Base-by-base conservation (phyloP, 2,329 filamentous ascomycete species). In the Fusarium transvaalense region DNA sequence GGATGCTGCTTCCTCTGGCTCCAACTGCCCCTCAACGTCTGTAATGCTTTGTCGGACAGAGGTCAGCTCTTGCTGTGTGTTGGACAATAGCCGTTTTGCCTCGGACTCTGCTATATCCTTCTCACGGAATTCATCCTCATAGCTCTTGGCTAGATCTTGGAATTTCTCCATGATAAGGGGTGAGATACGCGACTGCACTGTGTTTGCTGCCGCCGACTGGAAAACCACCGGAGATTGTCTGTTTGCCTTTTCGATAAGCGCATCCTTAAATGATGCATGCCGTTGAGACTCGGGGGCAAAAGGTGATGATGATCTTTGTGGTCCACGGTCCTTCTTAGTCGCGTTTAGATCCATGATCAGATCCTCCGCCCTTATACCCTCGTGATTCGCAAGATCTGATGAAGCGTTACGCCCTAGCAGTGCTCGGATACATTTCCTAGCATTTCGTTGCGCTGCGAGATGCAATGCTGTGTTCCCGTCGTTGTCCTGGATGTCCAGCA, bases 391-490 rank as follows among this genome's bases (percentile, higher is more conserved):
- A 55, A 98, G 91, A 74, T 97, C 90, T 1, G 93, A 92, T 4
- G 90, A 89, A 5, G 94, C 94, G 63, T 94, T 93, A 51, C 95
- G 91, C 34, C 89, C 89, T 77, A 94, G 79, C 82, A 93, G 79
- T 82, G 90, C 84, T 81, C 96, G 91, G 57, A 97, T 91, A 70
- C 94, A 97, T 73, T 98, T 97, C 43, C 94, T 90, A 19, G 95
- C 93, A 57, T 94, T 93, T 59, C 93, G 91, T 75, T 94, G 90
- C 12, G 95, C 93, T 1, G 89, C 89, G 10, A 91, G 82, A 64
- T 91, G 89, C 52, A 91, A 79, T 5, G 96, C 94, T 0, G 96
- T 98, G 77, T 99, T 97, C 39, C 95, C 95, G 39, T 94, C 90
- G 29, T 90, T 84, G 77, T 99, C 95, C 75, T 94, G 92, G 10